Evolutionary conservation across 208 protist genomes (phyloP), one percentile per base, ranked within the genome.

Genomic region (Wallacemonas collosoma): DNA sequence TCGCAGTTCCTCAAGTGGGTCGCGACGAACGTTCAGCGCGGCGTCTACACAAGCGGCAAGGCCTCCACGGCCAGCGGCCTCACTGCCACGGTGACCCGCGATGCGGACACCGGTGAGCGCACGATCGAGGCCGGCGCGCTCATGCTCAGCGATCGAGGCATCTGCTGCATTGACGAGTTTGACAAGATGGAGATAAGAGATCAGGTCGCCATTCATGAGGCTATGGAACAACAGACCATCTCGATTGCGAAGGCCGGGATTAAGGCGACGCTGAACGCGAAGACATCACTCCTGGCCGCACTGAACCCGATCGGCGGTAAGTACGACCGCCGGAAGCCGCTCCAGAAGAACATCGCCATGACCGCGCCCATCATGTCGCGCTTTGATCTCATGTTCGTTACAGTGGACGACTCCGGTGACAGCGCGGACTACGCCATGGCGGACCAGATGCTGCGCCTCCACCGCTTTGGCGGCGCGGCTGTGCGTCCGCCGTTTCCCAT

Each of bases 141-240:
- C 3, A 99, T 99, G 98, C 88, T 99, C 3, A 99, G 98, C 53
- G 99, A 99, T 85, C 99, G 99, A 67, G 99, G 98, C 70, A 96
- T 99, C 40, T 99, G 99, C 93, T 99, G 99, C 83, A 99, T 99
- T 75, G 99, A 99, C 85, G 99, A 99, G 89, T 99, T 99, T 82
- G 99, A 99, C 80, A 99, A 99, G 88, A 99, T 99, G 98, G 98
- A 99, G 56, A 71, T 96, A 51, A 90, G 89, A 74, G 99, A 99
- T 81, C 98, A 99, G 85, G 97, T 99, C 1, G 98, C 99, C n/a
- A 99, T 99, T 62, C 99, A 99, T 82, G 99, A 99, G 82, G 99
- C 98, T 9, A 99, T 99, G 99, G 99, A 99, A 85, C 99, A 99
- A 91, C 99, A 99, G 79, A 99, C 98, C 26, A 99, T 99, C 58